Evolutionary conservation across 176 grass and related monocot species (phyloP).

Genomic region (Carex scoparia): DNA sequence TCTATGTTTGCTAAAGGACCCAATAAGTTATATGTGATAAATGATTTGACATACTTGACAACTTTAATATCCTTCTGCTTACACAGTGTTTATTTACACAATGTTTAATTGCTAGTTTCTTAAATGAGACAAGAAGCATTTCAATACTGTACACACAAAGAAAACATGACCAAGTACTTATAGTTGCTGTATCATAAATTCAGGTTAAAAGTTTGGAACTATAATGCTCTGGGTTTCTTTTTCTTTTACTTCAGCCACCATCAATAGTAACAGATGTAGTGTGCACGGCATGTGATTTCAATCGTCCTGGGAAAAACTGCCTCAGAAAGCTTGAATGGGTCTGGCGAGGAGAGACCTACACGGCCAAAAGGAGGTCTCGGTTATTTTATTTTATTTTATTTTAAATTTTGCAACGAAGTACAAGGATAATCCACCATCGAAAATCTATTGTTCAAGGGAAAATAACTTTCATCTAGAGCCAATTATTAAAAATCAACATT

Average conservation of each 20-base stretch:
- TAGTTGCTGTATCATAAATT: background rate
- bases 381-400: slow-evolving; percentile 25
- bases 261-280: slow-evolving; percentile 97
- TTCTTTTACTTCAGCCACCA: slow-evolving; percentile 58
- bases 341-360: slow-evolving; percentile 93
- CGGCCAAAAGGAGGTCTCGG: slow-evolving; percentile 74
- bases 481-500: background rate
- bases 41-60: background rate
- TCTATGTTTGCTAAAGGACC: background rate
- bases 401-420: background rate
- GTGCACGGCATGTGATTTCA: slow-evolving; percentile 97
- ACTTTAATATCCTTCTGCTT: background rate
- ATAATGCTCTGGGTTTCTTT: background rate
- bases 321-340: slow-evolving; percentile 95
- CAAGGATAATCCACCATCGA: background rate
- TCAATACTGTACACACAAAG: background rate
- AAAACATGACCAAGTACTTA: background rate
- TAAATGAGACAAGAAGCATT: background rate
- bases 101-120: background rate
- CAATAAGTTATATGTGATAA: background rate
- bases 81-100: background rate
- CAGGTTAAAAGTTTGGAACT: background rate
- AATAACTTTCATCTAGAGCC: background rate
- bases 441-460: background rate
- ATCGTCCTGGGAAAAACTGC: slow-evolving; percentile 96